A percentile compares a stretch with the other conserved stretches of the same genome.
Evolutionary conservation across 1,139 yeast species (phyloP).

Genomic region (Pichia inconspicua): DNA sequence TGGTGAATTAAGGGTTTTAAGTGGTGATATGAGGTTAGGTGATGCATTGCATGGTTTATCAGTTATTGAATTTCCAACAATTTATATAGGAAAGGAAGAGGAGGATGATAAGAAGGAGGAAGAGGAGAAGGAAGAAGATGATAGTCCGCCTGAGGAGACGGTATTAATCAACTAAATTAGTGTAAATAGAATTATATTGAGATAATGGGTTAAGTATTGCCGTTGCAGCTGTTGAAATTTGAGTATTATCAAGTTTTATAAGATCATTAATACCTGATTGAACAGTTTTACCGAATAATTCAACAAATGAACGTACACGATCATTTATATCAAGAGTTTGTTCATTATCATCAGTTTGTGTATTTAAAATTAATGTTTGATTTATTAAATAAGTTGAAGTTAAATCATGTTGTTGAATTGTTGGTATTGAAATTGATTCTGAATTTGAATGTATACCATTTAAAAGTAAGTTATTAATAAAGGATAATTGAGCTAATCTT

Average conservation of each 20-base stretch:
- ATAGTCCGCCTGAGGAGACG: slow-evolving; percentile 12
- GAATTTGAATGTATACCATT: neutral
- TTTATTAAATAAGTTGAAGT: slow-evolving; percentile 20
- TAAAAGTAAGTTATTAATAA: slow-evolving; percentile 10
- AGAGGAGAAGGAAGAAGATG: slow-evolving; percentile 8
- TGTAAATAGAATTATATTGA: neutral
- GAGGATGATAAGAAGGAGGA: slow-evolving; percentile 12
- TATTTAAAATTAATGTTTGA: slow-evolving; percentile 9
- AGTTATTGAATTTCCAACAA: slow-evolving; percentile 73
- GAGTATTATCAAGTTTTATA: slow-evolving; percentile 40
- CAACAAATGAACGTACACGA: slow-evolving; percentile 48
- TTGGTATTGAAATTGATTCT: neutral
- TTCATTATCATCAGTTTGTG: neutral
- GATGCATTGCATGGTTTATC: slow-evolving; percentile 46
- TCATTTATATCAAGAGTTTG: slow-evolving; percentile 44
- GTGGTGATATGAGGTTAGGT: slow-evolving; percentile 25
- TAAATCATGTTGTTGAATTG: slow-evolving; percentile 21
- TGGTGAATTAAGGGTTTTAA: neutral
- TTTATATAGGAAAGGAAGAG: slow-evolving; percentile 33
- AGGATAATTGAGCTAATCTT: slow-evolving; percentile 14
- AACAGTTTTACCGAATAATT: slow-evolving; percentile 45
- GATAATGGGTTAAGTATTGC: neutral
- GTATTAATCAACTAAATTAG: neutral
- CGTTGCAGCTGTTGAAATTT: slow-evolving; percentile 16
- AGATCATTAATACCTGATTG: slow-evolving; percentile 43